Evolutionary conservation across 2,329 filamentous ascomycete genomes (phyloP), one percentile per base, ranked within the genome.

Genomic region (Nemania sp.): DNA sequence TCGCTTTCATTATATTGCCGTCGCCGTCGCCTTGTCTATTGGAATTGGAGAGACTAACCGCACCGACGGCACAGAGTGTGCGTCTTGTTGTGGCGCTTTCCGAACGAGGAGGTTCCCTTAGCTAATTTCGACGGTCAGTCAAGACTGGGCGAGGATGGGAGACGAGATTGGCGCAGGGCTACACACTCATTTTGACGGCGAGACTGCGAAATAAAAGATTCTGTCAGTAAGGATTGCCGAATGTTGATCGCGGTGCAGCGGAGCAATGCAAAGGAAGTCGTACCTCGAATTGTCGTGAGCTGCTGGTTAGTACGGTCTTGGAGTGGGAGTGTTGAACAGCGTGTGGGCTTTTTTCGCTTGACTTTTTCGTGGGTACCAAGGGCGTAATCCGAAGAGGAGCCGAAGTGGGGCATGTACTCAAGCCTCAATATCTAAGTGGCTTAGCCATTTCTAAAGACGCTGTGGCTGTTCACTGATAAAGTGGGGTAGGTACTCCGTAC

Each of bases 61-160:
- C 91, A 97, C 82, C 92, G 92, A 86, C 92, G 89, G 90, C 92
- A 97, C 79, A 97, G 82, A 77, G 88, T 91, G 87, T 97, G 92
- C 83, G 91, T 91, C 88, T 96, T 96, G 86, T 93, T 96, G 85
- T 95, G 91, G 86, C 91, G 87, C 67, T 72, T 70, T 67, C 68
- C 68, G 67, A 70, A 70, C 59, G 67, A 70, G 64, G 66, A 68
- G 61, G 68, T 70, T 66, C 68, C 68, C 68, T 70, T 70, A 64
- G 68, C 68, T 70, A 61, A 36, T 62, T 52, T 60, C 54, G 57
- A 41, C 46, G 54, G 63, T 69, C 52, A 70, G 67, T 65, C 17
- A 39, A 20, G 12, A 61, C 57, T 50, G 44, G 52, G 50, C 12
- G 50, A 28, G 33, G 52, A 54, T 53, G 49, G 43, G 11, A 45